Conservation (phyloP, 495 filamentous ascomycete species). For the Cladorrhinum samala region DNA sequence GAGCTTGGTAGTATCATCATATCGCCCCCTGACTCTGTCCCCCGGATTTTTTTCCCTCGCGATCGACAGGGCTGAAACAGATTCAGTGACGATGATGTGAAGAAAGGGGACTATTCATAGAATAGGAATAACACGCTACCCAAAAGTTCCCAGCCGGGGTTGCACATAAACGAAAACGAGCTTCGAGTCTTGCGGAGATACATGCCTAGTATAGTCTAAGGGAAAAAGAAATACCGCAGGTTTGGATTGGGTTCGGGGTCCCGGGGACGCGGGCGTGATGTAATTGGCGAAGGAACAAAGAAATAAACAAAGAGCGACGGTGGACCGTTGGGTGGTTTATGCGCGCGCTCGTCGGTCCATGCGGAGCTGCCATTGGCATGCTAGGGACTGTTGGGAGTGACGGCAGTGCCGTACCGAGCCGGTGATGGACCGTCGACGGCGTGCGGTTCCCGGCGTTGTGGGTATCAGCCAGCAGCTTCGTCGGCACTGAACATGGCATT, state of each 20-base stretch:
- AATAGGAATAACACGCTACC: neutral
- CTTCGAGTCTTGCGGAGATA: too few relatives aligned
- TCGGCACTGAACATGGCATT: too few relatives aligned
- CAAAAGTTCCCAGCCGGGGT: neutral
- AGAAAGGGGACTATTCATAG: neutral
- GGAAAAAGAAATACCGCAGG: neutral
- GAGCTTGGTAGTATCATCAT: too few relatives aligned
- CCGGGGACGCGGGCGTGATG: neutral
- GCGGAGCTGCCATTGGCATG: too few relatives aligned
- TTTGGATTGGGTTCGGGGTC: neutral
- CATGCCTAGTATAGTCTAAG: too few relatives aligned
- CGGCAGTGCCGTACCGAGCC: too few relatives aligned
- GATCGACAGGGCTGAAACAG: conserved; percentile 27
- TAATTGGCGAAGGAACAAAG: neutral
- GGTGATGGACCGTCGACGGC: too few relatives aligned
- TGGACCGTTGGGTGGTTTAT: neutral
- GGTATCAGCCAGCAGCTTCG: too few relatives aligned
- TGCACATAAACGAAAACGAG: neutral
- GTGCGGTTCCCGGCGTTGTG: too few relatives aligned
- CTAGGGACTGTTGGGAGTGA: too few relatives aligned
- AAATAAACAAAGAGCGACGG: neutral
- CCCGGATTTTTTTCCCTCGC: neutral
- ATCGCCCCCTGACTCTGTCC: neutral
- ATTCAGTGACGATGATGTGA: neutral
- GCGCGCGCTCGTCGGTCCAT: too few relatives aligned